These are phyloP conservation scores for Penicillium fuscoglaucum DNA, from an alignment of 2,329 filamentous ascomycete genomes.

Conservation along the genomic window DNA sequence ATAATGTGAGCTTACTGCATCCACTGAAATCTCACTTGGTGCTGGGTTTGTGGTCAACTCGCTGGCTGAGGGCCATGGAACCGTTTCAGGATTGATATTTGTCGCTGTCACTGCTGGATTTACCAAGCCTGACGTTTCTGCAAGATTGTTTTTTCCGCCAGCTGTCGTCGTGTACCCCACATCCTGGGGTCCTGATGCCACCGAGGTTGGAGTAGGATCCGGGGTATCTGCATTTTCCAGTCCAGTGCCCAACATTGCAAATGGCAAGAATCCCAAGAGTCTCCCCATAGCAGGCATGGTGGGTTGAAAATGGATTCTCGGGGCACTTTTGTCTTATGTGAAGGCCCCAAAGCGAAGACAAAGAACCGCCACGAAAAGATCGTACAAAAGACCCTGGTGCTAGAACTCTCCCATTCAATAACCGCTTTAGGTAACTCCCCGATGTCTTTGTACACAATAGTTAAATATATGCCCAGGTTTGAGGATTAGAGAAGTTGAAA, in stretches of 20 bases:
- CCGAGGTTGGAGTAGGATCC: no score
- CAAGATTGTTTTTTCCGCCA: neutral
- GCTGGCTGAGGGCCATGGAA: neutral
- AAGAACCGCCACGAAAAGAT: neutral
- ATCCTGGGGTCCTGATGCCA: neutral
- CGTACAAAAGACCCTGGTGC: neutral
- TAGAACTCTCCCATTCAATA: neutral
- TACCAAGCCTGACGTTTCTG: neutral
- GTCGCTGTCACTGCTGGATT: neutral
- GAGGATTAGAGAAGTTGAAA: neutral
- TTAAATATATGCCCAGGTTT: neutral
- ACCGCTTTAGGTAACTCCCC: neutral
- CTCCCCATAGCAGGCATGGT: neutral
- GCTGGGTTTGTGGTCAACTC: neutral
- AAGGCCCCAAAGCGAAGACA: neutral
- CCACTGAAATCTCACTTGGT: neutral
- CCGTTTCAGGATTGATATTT: neutral
- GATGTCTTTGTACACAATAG: neutral
- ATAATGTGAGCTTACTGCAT: neutral
- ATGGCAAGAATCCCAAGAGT: neutral
- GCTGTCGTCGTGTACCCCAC: neutral
- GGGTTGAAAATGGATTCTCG: neutral
- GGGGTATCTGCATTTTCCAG: neutral
- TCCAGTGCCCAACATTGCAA: neutral
- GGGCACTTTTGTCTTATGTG: constrained; percentile 8